phyloP scores from a whole-genome alignment of 441 rosid genomes.

The Omphalea diandra region DNA sequence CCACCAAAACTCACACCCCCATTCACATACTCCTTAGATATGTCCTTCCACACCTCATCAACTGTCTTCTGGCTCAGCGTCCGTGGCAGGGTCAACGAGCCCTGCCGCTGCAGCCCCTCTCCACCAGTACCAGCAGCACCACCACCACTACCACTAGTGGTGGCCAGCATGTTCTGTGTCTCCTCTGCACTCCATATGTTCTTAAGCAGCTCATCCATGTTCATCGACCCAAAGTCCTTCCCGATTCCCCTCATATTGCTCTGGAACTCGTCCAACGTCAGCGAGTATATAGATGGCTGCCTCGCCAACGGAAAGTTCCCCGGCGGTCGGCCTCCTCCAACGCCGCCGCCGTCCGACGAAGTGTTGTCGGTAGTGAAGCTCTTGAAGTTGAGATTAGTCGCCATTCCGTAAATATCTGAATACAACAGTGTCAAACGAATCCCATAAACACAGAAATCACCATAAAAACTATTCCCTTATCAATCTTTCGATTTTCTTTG shows the following conservation, averaged over 20 bases:
- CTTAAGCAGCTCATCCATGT: slow-evolving; percentile 92
- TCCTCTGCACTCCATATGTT: slow-evolving; percentile 93
- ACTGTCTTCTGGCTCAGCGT: slow-evolving; percentile 88
- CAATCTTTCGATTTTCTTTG: neutral
- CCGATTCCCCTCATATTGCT: slow-evolving; percentile 58
- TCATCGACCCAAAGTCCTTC: slow-evolving; percentile 91
- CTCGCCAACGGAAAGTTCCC: slow-evolving; percentile 42
- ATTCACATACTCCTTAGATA: slow-evolving; percentile 50
- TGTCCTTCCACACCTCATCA: slow-evolving; percentile 87
- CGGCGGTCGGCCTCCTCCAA: slow-evolving; percentile 30
- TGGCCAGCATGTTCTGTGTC: slow-evolving; percentile 52
- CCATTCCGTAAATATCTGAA: slow-evolving; percentile 43
- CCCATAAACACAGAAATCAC: neutral
- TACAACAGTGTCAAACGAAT: slow-evolving; percentile 24
- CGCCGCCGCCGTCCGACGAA: slow-evolving; percentile 18
- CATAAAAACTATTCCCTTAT: neutral
- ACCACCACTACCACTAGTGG: slow-evolving; percentile 23
- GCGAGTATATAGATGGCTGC: slow-evolving; percentile 72
- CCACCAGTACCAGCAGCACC: no score
- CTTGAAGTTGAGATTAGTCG: slow-evolving; percentile 56
- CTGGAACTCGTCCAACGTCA: slow-evolving; percentile 90
- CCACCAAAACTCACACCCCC: slow-evolving; percentile 23
- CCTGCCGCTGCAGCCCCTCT: slow-evolving; percentile 70
- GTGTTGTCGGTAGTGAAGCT: slow-evolving; percentile 44
- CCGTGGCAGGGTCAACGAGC: slow-evolving; percentile 81